These are phyloP conservation scores for Didymella pomorum DNA, from an alignment of 2,329 filamentous ascomycete species.

Conservation along the genomic window DNA sequence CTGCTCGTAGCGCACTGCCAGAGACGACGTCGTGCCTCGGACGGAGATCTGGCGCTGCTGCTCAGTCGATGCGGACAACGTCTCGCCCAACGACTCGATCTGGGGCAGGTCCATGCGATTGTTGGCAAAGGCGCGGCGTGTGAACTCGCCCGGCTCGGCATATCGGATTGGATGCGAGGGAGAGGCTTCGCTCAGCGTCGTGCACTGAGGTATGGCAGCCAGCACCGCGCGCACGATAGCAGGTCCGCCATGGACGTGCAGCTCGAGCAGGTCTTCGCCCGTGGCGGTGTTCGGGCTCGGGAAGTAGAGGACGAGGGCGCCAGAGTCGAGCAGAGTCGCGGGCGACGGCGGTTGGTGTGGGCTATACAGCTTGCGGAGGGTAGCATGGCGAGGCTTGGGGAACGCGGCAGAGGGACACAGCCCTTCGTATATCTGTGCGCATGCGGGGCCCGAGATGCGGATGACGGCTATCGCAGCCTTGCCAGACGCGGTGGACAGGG, in stretches of 20 bases:
- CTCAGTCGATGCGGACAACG: slow-evolving; percentile 76
- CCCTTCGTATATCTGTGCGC: slow-evolving; percentile 68
- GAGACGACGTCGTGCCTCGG: slow-evolving; percentile 72
- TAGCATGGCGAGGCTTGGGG: slow-evolving; percentile 70
- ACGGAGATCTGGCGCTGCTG: slow-evolving; percentile 90
- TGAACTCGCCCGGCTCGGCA: slow-evolving; percentile 95
- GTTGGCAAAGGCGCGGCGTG: slow-evolving; percentile 88
- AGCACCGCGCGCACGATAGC: slow-evolving; percentile 90
- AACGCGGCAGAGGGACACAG: slow-evolving; percentile 65
- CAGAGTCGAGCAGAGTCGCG: slow-evolving; percentile 71
- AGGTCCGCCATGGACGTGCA: slow-evolving; percentile 92
- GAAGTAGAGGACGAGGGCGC: slow-evolving; percentile 83
- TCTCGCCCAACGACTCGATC: slow-evolving; percentile 71
- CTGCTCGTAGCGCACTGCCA: slow-evolving; percentile 78
- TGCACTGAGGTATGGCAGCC: slow-evolving; percentile 71
- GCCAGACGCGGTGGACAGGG: slow-evolving; percentile 85
- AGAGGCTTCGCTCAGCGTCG: not conserved
- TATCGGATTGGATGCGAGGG: slow-evolving; percentile 69
- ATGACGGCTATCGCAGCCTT: slow-evolving; percentile 91
- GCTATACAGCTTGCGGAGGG: slow-evolving; percentile 76
- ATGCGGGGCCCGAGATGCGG: slow-evolving; percentile 82
- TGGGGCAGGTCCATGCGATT: slow-evolving; percentile 85
- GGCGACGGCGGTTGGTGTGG: slow-evolving; percentile 54
- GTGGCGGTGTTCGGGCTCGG: slow-evolving; percentile 83
- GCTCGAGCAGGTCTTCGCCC: slow-evolving; percentile 88